Base-by-base conservation (phyloP, 2,329 filamentous ascomycete genomes). In the Aspergillus novofumigatus region DNA sequence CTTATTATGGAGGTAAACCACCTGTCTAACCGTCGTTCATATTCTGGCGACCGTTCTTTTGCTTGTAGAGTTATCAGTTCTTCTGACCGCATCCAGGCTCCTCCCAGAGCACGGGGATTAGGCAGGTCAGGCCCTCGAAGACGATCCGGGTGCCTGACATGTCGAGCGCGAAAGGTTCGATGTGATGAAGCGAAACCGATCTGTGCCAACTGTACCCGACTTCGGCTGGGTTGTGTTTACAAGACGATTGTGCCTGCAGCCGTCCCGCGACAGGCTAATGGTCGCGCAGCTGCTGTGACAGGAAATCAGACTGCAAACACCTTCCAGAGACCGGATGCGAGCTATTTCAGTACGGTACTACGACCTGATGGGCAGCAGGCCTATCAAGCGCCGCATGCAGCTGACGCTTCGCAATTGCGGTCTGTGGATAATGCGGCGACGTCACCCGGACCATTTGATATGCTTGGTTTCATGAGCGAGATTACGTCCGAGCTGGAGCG, bases 401-500 rank as follows among this genome's bases (percentile, higher is more conserved):
- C 49, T n/a, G 20, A 51, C 9, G 42, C 42, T 23, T 57, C 32
- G 14, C 44, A 50, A 6, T 20, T 41, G 7, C 9, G 25, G 14
- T 5, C 25, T 11, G 35, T 50, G 26, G 21, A 57, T 11, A 42
- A 61, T 52, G 53, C 47, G 14, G 35, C 56, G n/a, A 64, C 65
- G 20, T 52, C 66, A 10, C 50, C 59, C 7, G 59, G 61, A 7
- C 59, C 65, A 5, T 72, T 73, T 53, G 71, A 73, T 53, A 72
- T 73, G 63, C 67, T 72, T n/a, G 62, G 65, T 2, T 72, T 73
- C 42, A 73, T 73, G 52, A 69, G 71, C n/a, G 71, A 67, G 2
- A 71, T 73, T 10, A 72, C 69, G 3, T 71, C 69, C 2, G 71
- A 72, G 45, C 58, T 73, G 25, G 66, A 72, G 38, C 71, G 72